These are phyloP conservation scores for Candida suzukii DNA, from an alignment of 805 yeast species.

Conservation along the genomic window DNA sequence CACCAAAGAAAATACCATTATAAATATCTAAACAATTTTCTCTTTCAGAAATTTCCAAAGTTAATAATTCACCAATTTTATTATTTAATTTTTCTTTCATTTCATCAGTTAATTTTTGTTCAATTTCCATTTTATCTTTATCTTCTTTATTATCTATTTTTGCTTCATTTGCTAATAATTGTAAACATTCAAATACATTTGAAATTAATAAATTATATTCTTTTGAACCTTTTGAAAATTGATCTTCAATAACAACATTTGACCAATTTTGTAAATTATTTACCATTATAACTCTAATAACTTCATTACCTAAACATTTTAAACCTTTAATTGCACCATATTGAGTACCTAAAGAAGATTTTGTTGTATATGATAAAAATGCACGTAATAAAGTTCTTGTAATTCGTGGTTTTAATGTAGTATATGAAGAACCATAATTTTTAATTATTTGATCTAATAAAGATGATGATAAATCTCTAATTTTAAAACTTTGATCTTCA, in stretches of 20 bases:
- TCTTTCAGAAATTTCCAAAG: constrained; percentile 40
- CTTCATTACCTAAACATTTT: constrained; percentile 79
- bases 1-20: constrained; percentile 72
- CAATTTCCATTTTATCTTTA: constrained; percentile 26
- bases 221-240: constrained; percentile 13
- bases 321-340: constrained; percentile 89
- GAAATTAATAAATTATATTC: constrained; percentile 29
- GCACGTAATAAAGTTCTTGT: constrained; percentile 91
- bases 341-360: constrained; percentile 80
- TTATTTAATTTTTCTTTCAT: constrained; percentile 35
- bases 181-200: constrained; percentile 47
- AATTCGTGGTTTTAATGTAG: constrained; percentile 86
- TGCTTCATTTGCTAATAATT: constrained; percentile 30
- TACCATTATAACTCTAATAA: constrained; percentile 71
- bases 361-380: constrained; percentile 60
- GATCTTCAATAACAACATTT: constrained; percentile 40
- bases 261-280: constrained; percentile 86
- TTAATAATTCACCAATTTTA: constrained; percentile 56
- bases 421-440: constrained; percentile 77
- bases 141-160: constrained; percentile 1
- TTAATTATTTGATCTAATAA: constrained; percentile 71
- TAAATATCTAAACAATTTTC: constrained; percentile 43
- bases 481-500: constrained; percentile 38
- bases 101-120: constrained; percentile 28
- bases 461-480: constrained; percentile 85